A percentile compares a stretch with the other conserved stretches of the same genome.
These are phyloP conservation scores for Ceratobasidium sp. DNA, from an alignment of 1,284 basidiomycete species.

Conservation along the genomic window DNA sequence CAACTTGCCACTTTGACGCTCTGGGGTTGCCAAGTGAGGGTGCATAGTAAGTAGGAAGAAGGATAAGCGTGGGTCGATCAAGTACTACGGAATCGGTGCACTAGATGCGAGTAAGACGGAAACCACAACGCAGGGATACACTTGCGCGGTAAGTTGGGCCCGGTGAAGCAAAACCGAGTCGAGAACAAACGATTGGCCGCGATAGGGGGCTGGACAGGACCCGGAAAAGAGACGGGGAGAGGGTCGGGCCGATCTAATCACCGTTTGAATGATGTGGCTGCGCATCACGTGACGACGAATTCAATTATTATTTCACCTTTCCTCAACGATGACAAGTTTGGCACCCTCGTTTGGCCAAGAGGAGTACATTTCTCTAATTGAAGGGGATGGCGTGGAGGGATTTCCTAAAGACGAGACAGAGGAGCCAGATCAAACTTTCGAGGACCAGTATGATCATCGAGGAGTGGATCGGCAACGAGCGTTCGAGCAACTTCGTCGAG, in stretches of 20 bases:
- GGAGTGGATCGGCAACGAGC: slow-evolving; percentile 48
- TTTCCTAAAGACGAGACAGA: slow-evolving; percentile 14
- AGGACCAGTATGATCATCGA: slow-evolving; percentile 32
- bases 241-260: too few relatives aligned
- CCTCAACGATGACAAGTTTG: slow-evolving; percentile 19
- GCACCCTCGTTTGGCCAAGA: slow-evolving; percentile 48
- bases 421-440: slow-evolving; percentile 2
- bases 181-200: too few relatives aligned
- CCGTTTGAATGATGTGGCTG: neutral
- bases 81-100: too few relatives aligned
- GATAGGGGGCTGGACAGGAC: neutral
- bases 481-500: slow-evolving; percentile 49
- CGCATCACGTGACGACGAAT: neutral
- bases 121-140: too few relatives aligned
- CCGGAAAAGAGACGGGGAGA: neutral
- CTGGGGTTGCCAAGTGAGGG: slow-evolving; percentile 18
- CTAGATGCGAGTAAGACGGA: too few relatives aligned
- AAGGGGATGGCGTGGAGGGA: slow-evolving; percentile 47
- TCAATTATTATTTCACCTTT: slow-evolving; percentile 1
- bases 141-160: too few relatives aligned
- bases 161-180: too few relatives aligned
- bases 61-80: too few relatives aligned
- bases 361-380: slow-evolving; percentile 67
- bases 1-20: slow-evolving; percentile 24
- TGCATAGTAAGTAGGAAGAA: slow-evolving; percentile 19